Evolutionary conservation across 805 yeast genomes (phyloP).

Genomic region (Helenozyma baotianmanensis): DNA sequence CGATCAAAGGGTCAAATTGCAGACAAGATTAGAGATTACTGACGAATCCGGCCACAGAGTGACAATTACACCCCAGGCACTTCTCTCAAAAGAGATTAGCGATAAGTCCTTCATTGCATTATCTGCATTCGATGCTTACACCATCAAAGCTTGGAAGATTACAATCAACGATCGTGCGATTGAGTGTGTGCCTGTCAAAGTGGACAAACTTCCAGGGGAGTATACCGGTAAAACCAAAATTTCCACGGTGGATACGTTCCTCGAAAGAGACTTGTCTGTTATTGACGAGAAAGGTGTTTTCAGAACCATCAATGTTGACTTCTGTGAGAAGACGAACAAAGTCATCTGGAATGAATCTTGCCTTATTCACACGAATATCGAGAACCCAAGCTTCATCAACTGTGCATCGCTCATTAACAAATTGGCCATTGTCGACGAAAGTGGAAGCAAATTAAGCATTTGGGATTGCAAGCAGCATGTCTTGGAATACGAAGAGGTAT

Average conservation of each 20-base stretch:
- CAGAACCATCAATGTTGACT: constrained; percentile 15
- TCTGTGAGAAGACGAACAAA: constrained; percentile 14
- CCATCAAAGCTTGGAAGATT: constrained; percentile 41
- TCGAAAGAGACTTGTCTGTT: constrained; percentile 41
- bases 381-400: constrained; percentile 48
- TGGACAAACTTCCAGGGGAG: constrained; percentile 30
- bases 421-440: constrained; percentile 64
- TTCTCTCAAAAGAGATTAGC: constrained; percentile 16
- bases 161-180: constrained; percentile 6
- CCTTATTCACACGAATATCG: constrained; percentile 52
- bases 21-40: constrained; percentile 14
- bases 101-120: constrained; percentile 37
- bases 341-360: constrained; percentile 53
- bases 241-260: constrained; percentile 57
- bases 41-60: constrained; percentile 4
- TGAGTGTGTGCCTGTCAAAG: constrained; percentile 6
- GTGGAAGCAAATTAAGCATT: constrained; percentile 51
- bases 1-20: constrained; percentile 26
- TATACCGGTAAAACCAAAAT: constrained; percentile 35
- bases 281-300: constrained; percentile 43
- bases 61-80: constrained; percentile 18
- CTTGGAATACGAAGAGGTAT: constrained; percentile 55
- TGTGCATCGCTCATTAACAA: constrained; percentile 71
- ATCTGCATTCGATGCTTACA: constrained; percentile 41
- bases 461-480: constrained; percentile 75